These are phyloP conservation scores for Arabidopsis lyrata DNA, from an alignment of 441 rosid genomes.

Conservation along the genomic window DNA sequence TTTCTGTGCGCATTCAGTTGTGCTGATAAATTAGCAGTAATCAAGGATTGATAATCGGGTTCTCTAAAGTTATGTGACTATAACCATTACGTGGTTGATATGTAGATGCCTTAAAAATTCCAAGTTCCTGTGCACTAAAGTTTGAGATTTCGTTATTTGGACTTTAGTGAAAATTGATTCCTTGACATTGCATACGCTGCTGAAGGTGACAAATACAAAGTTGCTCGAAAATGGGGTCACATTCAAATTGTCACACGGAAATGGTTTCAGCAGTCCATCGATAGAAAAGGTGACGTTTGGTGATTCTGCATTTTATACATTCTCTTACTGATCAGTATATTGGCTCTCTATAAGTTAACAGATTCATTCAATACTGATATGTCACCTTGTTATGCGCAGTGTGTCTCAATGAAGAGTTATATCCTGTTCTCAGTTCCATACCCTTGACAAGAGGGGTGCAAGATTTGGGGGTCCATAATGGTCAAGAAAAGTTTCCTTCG, in stretches of 20 bases:
- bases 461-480: slow-evolving; percentile 52
- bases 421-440: slow-evolving; percentile 73
- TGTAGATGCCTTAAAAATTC: slow-evolving; percentile 12
- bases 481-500: slow-evolving; percentile 60
- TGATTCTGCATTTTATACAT: slow-evolving; percentile 28
- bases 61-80: slow-evolving; percentile 19
- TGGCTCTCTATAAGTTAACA: slow-evolving; percentile 34
- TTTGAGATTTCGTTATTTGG: slow-evolving; percentile 9
- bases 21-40: slow-evolving; percentile 12
- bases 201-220: slow-evolving; percentile 95
- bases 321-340: slow-evolving; percentile 30
- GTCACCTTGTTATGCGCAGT: slow-evolving; percentile 62
- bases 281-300: slow-evolving; percentile 73
- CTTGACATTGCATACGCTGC: slow-evolving; percentile 81
- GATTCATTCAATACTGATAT: slow-evolving; percentile 49
- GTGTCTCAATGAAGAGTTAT: slow-evolving; percentile 91
- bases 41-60: slow-evolving; percentile 18
- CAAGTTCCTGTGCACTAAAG: slow-evolving; percentile 5
- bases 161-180: slow-evolving; percentile 42
- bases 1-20: slow-evolving; percentile 25
- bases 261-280: slow-evolving; percentile 93
- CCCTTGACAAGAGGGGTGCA: slow-evolving; percentile 55
- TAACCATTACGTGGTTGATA: slow-evolving; percentile 19
- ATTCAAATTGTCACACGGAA: slow-evolving; percentile 81
- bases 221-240: slow-evolving; percentile 94